phyloP scores from a whole-genome alignment of 2,329 filamentous ascomycete genomes.

The Stachybotrys chartarum region DNA sequence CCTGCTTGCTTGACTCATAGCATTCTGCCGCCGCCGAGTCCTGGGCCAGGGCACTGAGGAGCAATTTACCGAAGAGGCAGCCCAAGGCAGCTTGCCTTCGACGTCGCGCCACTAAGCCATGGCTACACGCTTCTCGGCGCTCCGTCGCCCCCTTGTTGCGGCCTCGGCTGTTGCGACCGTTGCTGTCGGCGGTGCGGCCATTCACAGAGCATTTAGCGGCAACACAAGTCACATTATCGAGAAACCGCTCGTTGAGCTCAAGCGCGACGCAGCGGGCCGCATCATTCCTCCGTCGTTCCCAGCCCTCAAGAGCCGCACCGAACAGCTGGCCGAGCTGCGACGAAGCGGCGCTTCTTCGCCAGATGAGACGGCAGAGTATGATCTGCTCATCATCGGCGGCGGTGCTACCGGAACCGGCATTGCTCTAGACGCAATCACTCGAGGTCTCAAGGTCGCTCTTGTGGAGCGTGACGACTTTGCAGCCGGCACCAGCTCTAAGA shows the following conservation, averaged over 20 bases:
- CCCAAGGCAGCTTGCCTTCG: neutral
- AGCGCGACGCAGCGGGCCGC: slow-evolving; percentile 26
- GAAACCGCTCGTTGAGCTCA: slow-evolving; percentile 23
- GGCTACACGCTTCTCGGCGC: slow-evolving; percentile 25
- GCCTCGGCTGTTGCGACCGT: slow-evolving; percentile 19
- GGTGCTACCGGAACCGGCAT: slow-evolving; percentile 76
- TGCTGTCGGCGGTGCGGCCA: slow-evolving; percentile 19
- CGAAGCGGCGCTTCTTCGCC: slow-evolving; percentile 18
- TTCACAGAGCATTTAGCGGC: slow-evolving; percentile 18
- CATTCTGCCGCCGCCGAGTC: too few relatives aligned
- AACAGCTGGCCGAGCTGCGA: slow-evolving; percentile 33
- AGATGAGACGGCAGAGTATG: slow-evolving; percentile 51
- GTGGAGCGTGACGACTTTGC: slow-evolving; percentile 82
- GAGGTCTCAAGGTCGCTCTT: slow-evolving; percentile 71
- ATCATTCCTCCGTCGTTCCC: slow-evolving; percentile 31
- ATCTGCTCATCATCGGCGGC: slow-evolving; percentile 71
- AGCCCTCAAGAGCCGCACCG: slow-evolving; percentile 22
- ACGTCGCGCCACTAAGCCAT: slow-evolving; percentile 11
- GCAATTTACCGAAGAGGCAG: neutral
- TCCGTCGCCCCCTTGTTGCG: slow-evolving; percentile 26
- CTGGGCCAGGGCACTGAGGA: too few relatives aligned
- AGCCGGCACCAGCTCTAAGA: slow-evolving; percentile 77
- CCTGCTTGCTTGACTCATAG: too few relatives aligned
- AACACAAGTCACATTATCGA: slow-evolving; percentile 20
- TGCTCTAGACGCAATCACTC: slow-evolving; percentile 71